Evolutionary conservation across 345 rosid genomes (phyloP), one percentile per base, ranked within the genome.

Genomic region (Arabidopsis arenosa): DNA sequence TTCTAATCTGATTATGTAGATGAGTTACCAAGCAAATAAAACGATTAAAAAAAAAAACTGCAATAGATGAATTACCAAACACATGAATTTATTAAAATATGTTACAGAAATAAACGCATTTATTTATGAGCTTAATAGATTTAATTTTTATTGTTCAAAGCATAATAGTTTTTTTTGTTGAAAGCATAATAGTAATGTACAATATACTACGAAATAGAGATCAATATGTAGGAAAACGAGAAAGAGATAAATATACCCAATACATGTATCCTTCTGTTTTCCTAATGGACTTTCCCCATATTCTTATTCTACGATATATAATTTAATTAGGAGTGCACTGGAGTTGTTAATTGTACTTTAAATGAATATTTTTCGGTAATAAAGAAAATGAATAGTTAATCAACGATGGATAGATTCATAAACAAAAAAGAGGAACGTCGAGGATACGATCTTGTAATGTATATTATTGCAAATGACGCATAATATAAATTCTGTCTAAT

Each of bases 401-500:
- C n/a, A 62, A 35, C 30, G n/a, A 53, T 43, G 36, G 59, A 63
- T 13, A 45, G 71, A 55, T 62, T 54, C 41, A 76, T 26, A 23
- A 63, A 70, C 37, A 45, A 63, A 63, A 77, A 77, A 77, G 72
- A 77, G 72, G 61, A 77, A 63, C 75, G 76, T 70, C 61, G 60
- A 63, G 54, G 80, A 77, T 77, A 77, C 76, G 80, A 77, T 77
- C 66, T 76, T 63, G 44, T 55, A 12, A 26, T 28, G 63, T 45
- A 60, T 68, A 41, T 36, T 55, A 70, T 63, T 28, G 52, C 53
- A 63, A 30, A 77, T 56, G 72, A 63, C 55, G 30, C 66, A 56
- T 56, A n/a, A n/a, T n/a, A n/a, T n/a, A 70, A 63, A 64, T 77
- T 70, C 80, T 70, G 18, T 77, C 72, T 56, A 64, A 70, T 77